Percentiles rank a stretch among this genome's conserved stretches.
Evolutionary conservation across 768 basidiomycete species (phyloP).

Genomic region (Lanmaoa pseudosensibilis): DNA sequence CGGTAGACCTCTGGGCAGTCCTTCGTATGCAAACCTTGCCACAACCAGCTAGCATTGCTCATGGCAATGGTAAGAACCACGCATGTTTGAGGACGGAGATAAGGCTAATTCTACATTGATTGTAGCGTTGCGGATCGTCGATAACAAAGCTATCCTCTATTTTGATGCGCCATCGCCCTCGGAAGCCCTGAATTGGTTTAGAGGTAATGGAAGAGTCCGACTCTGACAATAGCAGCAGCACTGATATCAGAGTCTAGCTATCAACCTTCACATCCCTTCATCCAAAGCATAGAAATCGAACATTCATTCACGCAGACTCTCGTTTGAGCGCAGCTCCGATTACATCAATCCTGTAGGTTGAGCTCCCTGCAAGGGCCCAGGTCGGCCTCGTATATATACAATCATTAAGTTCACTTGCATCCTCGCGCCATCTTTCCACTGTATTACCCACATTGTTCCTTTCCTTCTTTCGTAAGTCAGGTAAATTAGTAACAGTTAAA

Average conservation of each 20-base stretch:
- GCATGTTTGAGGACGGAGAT: background rate
- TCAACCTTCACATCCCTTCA: slow-evolving; percentile 85
- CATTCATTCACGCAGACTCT: slow-evolving; percentile 7
- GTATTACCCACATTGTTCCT: slow-evolving; percentile 30
- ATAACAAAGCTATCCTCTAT: slow-evolving; percentile 89
- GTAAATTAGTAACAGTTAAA: slow-evolving; percentile 28
- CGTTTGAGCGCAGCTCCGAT: slow-evolving; percentile 5
- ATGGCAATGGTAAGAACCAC: slow-evolving; percentile 67
- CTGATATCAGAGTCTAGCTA: slow-evolving; percentile 49
- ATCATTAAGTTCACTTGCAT: slow-evolving; percentile 38
- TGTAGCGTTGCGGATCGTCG: slow-evolving; percentile 79
- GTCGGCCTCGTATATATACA: slow-evolving; percentile 36
- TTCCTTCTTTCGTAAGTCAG: slow-evolving; percentile 19
- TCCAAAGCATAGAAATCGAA: slow-evolving; percentile 60
- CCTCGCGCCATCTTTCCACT: slow-evolving; percentile 32
- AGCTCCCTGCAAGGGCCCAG: slow-evolving; percentile 20
- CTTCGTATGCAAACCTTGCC: slow-evolving; percentile 92
- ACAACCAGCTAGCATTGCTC: slow-evolving; percentile 87
- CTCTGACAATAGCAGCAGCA: background rate
- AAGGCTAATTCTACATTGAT: slow-evolving; percentile 6
- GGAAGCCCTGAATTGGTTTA: slow-evolving; percentile 86
- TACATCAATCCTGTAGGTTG: slow-evolving; percentile 5
- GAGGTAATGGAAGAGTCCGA: slow-evolving; percentile 53
- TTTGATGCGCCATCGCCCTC: slow-evolving; percentile 84
- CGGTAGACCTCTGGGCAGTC: slow-evolving; percentile 95